Evolutionary conservation across 148 eudicot species (phyloP), one percentile per base, ranked within the genome.

Genomic region (Polygonum maritimum): DNA sequence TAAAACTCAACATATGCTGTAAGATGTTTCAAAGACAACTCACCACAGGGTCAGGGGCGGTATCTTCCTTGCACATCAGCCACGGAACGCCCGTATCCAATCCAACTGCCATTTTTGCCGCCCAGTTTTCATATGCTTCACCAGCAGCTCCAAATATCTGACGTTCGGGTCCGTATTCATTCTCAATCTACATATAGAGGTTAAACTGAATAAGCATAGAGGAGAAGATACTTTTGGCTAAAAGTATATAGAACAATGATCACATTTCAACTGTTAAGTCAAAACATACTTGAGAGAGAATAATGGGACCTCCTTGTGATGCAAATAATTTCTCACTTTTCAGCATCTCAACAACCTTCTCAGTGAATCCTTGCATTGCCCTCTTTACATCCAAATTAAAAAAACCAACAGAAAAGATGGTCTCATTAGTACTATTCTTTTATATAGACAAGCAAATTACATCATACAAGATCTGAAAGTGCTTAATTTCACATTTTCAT

Each of bases 241-340:
- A 19, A 54, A 38, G 19, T 31, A 67, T 33, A 7, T 63, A 69
- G 21, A 15, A 35, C 41, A 44, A 22, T 1, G 51, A 21, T 72
- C 54, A 19, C 10, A 72, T 45, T 45, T 72, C 16, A 72, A 26
- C 35, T 2, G 10, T 57, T 19, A 45, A 71, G 74, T 71, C 39
- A 74, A 22, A 35, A 52, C 48, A 18, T 75, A 94, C 98, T 92
- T 94, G 98, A 67, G 98, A 89, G 15, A 94, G 75, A 45, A 94
- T 88, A 45, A 94, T 94, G 48, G 98, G 98, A 62, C 98, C 98
- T 41, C 98, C 98, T 78, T 94, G 98, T 31, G 98, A 89, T 80
- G 89, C 89, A 80, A 86, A 94, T 73, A 94, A 80, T 0, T 82
- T 83, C 76, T 92, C 90, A 75, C 83, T 80, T 83, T 94, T 88